A percentile compares a stretch with the other conserved stretches of the same genome.
Evolutionary conservation across 495 filamentous ascomycete species (phyloP).

Genomic region (Sabuloglossum arenarium): DNA sequence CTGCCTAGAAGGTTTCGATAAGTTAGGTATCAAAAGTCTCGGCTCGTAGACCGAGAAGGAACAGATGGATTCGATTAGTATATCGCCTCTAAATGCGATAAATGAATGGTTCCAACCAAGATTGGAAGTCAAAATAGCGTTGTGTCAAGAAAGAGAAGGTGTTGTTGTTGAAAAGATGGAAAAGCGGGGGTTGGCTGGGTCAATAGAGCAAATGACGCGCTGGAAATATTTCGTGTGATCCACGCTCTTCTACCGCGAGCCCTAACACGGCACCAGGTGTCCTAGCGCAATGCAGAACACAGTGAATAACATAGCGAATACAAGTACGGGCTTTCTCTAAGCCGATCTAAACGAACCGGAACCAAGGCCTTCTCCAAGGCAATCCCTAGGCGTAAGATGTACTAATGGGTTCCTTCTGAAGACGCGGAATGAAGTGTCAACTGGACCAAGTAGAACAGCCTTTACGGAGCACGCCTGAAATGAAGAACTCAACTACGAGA

Average conservation of each 20-base stretch:
- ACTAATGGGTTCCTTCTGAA: not conserved
- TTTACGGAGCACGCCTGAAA: no score
- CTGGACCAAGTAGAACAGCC: not conserved
- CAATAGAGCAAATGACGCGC: not conserved
- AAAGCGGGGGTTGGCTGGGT: no score
- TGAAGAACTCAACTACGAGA: no score
- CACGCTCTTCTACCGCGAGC: not conserved
- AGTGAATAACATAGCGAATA: no score
- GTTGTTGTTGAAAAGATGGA: constrained; percentile 9
- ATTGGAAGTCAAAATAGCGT: not conserved
- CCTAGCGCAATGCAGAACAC: no score
- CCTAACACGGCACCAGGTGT: not conserved
- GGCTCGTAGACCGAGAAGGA: not conserved
- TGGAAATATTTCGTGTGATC: not conserved
- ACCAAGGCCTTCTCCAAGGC: no score
- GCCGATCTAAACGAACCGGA: no score
- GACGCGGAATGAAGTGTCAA: not conserved
- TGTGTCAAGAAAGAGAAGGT: constrained; percentile 13
- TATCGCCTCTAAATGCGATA: constrained; percentile 2
- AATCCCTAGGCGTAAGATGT: no score
- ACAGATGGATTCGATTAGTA: not conserved
- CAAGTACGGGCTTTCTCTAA: no score
- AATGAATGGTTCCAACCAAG: constrained; percentile 2
- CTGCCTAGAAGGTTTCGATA: not conserved
- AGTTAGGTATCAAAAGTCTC: not conserved